Evolutionary conservation across 108 stramenopile species (phyloP).

Genomic region (Nitzschia palea): DNA sequence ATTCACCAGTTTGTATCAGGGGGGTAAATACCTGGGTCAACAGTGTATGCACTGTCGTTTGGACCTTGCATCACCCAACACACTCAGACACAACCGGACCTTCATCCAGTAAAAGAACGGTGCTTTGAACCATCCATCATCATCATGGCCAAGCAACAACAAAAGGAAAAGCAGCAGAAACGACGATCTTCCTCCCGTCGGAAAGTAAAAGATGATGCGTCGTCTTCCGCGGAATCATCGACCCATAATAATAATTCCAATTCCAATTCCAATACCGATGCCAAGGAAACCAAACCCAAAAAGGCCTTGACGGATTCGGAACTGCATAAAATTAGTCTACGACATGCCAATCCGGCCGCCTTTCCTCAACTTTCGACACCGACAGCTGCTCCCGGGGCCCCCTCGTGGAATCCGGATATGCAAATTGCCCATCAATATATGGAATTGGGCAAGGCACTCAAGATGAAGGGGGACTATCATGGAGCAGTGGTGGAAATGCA

Average conservation of each 20-base stretch:
- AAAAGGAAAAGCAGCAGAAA: constrained; percentile 4
- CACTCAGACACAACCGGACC: neutral
- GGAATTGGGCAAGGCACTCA: constrained; percentile 39
- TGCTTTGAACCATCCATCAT: too few relatives aligned
- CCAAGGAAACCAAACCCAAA: neutral
- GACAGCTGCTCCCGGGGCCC: neutral
- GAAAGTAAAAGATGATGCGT: neutral
- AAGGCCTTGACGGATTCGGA: constrained; percentile 21
- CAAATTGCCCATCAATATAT: constrained; percentile 41
- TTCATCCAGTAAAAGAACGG: neutral
- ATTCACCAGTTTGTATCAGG: too few relatives aligned
- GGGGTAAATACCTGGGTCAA: too few relatives aligned
- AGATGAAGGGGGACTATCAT: constrained; percentile 30
- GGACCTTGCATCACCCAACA: neutral
- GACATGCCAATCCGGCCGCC: constrained; percentile 20
- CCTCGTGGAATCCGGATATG: constrained; percentile 18
- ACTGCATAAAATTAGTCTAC: constrained; percentile 21
- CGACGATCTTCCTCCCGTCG: neutral
- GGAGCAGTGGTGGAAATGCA: constrained; percentile 36
- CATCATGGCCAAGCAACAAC: neutral
- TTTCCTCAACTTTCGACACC: constrained; percentile 10
- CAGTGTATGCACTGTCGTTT: neutral
- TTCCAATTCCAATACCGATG: neutral
- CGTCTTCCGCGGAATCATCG: neutral
- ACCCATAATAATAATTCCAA: neutral